These are phyloP conservation scores for Daldinia sp. DNA, from an alignment of 2,329 filamentous ascomycete species.

Conservation along the genomic window DNA sequence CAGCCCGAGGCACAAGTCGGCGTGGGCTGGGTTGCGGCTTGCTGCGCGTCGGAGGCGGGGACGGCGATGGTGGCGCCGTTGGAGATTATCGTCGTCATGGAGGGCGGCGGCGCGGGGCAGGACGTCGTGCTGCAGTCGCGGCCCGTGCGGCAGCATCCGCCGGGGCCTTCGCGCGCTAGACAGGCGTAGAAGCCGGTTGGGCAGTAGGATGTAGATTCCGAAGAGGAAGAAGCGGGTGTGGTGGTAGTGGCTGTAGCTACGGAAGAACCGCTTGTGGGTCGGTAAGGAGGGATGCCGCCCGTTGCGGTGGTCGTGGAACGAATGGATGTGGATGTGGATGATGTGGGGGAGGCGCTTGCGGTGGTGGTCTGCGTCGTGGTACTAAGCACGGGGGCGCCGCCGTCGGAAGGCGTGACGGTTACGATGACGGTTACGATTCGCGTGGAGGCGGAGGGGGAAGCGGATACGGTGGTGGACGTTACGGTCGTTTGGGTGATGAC, in stretches of 20 bases:
- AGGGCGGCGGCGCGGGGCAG: conserved; percentile 72
- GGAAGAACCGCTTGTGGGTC: conserved; percentile 55
- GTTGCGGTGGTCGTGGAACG: conserved; percentile 48
- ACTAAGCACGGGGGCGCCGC: conserved; percentile 47
- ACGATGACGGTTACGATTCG: conserved; percentile 55
- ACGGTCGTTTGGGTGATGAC: conserved; percentile 55
- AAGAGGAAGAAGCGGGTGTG: conserved; percentile 31
- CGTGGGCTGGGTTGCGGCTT: conserved; percentile 51
- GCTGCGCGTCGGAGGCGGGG: conserved; percentile 62
- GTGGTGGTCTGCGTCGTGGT: conserved; percentile 53
- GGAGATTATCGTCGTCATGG: conserved; percentile 72
- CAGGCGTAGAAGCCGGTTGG: conserved; percentile 95
- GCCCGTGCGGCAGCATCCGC: conserved; percentile 87
- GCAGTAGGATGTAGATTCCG: conserved; percentile 64
- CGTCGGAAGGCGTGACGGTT: conserved; percentile 56
- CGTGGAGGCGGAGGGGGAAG: conserved; percentile 51
- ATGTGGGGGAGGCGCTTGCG: conserved; percentile 48
- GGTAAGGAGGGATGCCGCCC: conserved; percentile 53
- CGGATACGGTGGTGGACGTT: conserved; percentile 53
- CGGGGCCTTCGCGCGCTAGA: conserved; percentile 79
- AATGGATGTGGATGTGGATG: neutral
- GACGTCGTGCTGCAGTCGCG: conserved; percentile 85
- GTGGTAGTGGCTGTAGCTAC: conserved; percentile 37
- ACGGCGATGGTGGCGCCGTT: conserved; percentile 79
- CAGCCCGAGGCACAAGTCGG: conserved; percentile 80